Evolutionary conservation across 257 asterid genomes (phyloP).

Genomic region (Scutellaria barbata): DNA sequence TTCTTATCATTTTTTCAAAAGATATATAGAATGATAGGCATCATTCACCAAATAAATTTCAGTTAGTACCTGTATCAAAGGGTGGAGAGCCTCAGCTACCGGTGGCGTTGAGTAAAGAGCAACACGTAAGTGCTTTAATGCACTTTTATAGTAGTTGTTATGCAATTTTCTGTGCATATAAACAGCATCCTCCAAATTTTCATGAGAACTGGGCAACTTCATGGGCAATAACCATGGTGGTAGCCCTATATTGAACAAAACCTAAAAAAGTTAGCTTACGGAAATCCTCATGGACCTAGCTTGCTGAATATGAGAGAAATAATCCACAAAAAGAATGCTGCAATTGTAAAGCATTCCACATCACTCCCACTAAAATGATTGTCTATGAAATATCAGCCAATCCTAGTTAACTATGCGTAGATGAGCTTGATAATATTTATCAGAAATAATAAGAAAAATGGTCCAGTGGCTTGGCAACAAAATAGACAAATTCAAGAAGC

Average conservation of each 20-base stretch:
- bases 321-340: background rate
- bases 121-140: slow-evolving; percentile 61
- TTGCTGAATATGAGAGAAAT: slow-evolving; percentile 26
- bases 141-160: slow-evolving; percentile 56
- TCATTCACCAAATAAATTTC: slow-evolving; percentile 6
- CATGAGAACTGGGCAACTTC: slow-evolving; percentile 60
- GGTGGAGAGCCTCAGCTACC: slow-evolving; percentile 77
- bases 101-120: slow-evolving; percentile 71
- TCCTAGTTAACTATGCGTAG: no score
- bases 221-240: slow-evolving; percentile 87
- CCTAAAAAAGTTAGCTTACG: slow-evolving; percentile 25
- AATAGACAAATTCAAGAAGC: no score
- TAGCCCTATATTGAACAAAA: slow-evolving; percentile 53
- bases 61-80: slow-evolving; percentile 73
- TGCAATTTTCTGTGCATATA: slow-evolving; percentile 52
- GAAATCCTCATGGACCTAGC: slow-evolving; percentile 24
- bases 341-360: slow-evolving; percentile 1
- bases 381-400: no score
- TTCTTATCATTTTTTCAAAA: background rate
- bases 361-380: slow-evolving; percentile 4
- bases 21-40: slow-evolving; percentile 2
- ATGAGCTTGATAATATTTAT: no score
- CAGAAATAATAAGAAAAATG: no score
- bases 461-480: no score
- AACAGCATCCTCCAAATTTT: slow-evolving; percentile 57